Evolutionary conservation across 2,329 filamentous ascomycete genomes (phyloP).

Genomic region (Trichoderma harzianum): DNA sequence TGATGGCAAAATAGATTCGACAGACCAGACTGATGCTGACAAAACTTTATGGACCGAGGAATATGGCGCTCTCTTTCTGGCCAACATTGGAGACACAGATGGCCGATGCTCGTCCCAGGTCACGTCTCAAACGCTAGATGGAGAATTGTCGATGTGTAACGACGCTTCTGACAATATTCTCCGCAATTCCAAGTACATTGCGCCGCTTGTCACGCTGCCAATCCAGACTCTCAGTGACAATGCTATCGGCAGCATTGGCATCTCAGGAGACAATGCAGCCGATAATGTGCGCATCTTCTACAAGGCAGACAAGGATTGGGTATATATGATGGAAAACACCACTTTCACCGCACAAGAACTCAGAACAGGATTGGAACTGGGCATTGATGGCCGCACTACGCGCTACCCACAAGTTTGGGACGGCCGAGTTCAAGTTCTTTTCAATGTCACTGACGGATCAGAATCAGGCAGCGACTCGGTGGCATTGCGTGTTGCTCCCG

Average conservation of each 20-base stretch:
- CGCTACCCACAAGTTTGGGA: not conserved
- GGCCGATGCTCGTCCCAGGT: not conserved
- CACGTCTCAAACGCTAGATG: not conserved
- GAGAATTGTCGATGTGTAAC: not conserved
- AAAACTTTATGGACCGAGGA: not conserved
- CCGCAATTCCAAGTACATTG: not conserved
- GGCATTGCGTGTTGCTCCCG: not conserved
- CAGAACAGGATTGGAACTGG: not conserved
- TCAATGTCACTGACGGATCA: not conserved
- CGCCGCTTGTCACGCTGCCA: not conserved
- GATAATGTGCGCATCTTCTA: not conserved
- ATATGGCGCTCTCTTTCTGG: not conserved
- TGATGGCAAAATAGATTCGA: not conserved
- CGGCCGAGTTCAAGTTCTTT: not conserved
- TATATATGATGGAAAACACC: not conserved
- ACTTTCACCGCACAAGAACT: not conserved
- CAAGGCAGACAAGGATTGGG: not conserved
- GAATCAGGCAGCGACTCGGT: not conserved
- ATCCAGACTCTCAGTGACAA: not conserved
- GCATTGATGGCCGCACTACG: not conserved
- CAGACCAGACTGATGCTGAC: not conserved
- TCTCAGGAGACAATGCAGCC: not conserved
- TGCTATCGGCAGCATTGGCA: not conserved
- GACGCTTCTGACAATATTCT: not conserved
- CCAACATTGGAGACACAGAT: not conserved